Base-by-base conservation (phyloP, 2,329 filamentous ascomycete species). In the Colletotrichum orbiculare region DNA sequence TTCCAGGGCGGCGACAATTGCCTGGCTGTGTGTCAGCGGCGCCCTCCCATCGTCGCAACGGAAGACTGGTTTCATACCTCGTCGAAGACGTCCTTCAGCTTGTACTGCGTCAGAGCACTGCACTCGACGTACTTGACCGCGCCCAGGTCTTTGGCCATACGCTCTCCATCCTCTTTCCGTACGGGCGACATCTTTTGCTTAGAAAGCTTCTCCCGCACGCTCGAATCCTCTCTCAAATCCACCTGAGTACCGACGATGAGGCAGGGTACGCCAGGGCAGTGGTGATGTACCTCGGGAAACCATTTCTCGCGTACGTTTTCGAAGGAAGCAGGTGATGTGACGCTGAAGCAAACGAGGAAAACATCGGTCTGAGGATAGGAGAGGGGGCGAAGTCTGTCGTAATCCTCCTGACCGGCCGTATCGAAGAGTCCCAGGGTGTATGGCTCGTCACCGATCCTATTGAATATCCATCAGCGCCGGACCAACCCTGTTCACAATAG, bases 71-170 rank as follows among this genome's bases (percentile, higher is more conserved):
- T 5, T 41, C 87, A 72, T 86, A 97, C 94, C 91, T 98, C 96
- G 75, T 99, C 96, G 80, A 99, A 99, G 15, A 99, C 96, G 76
- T 98, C 96, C 86, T 99, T 99, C 70, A 99, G 83, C 82, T 97
- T 97, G 83, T 94, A 97, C 83, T 99, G 96, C 68, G 96, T 98
- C 78, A 99, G 83, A 63, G 96, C 96, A 76, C 94, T 97, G 84
- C 96, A 99, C 83, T 99, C 96, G 69, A 98, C 96, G 73, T 99
- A 99, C 85, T 97, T 98, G 73, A 99, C 93, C 6, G 96, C 96
- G 67, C 94, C 94, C n/a, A 98, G 83, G 69, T 98, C 95, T 83
- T 95, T 97, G 3, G 96, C 95, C 93, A 98, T 97, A 72, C 89
- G 86, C 79, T 98, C 95, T 57, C 96, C 96, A 71, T 97, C 94